Percentiles rank a stretch among this genome's conserved stretches.
Conservation (phyloP, 208 protist species). For the Trypanosoma scelopori region DNA sequence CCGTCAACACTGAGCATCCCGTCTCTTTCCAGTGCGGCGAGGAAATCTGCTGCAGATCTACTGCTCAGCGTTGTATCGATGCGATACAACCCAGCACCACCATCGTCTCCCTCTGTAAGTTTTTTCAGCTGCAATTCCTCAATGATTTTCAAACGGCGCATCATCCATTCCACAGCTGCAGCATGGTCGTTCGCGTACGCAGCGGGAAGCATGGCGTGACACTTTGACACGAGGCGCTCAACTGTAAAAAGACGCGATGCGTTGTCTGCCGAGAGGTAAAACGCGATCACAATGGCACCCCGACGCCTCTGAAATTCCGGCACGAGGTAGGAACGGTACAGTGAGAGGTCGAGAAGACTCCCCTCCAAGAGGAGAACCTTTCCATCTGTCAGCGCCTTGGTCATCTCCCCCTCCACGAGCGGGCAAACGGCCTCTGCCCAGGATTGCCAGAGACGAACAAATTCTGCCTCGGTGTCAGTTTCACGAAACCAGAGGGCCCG, state of each 20-base stretch:
- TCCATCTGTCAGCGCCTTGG: conserved; percentile 43
- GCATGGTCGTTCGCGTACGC: not conserved
- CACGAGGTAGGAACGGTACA: conserved; percentile 32
- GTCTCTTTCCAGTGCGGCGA: not conserved
- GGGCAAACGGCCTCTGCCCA: conserved; percentile 12
- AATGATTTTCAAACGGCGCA: conserved; percentile 15
- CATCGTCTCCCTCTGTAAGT: not conserved
- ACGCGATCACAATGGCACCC: conserved; percentile 23
- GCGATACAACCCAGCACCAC: not conserved
- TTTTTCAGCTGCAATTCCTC: conserved; percentile 4
- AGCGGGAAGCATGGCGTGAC: not conserved
- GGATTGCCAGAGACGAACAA: conserved; percentile 9
- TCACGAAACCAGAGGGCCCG: conserved; percentile 14
- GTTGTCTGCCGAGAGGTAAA: conserved; percentile 22
- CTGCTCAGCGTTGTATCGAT: conserved; percentile 5
- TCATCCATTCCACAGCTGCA: conserved; percentile 8
- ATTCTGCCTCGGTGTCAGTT: conserved; percentile 10
- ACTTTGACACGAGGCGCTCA: conserved; percentile 10
- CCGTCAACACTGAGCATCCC: not conserved
- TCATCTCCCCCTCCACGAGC: conserved; percentile 36
- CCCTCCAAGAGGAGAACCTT: conserved; percentile 60
- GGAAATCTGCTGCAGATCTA: not conserved
- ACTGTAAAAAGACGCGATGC: conserved; percentile 9
- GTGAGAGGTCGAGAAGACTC: conserved; percentile 32
- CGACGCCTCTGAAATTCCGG: conserved; percentile 16